Conservation (phyloP, 179 eudicot genomes). For the Silene coronaria region DNA sequence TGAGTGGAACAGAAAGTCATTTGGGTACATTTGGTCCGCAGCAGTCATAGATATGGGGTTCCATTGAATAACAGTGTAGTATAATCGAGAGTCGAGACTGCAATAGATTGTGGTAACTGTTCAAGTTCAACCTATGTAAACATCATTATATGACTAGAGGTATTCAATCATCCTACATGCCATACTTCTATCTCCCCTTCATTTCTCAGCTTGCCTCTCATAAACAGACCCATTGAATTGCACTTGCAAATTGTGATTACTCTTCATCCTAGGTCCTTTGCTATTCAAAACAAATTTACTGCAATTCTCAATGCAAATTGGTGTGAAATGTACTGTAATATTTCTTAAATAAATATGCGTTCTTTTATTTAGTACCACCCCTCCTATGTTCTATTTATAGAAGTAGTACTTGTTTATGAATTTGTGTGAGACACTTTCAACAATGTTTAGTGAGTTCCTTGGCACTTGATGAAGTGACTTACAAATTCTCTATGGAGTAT, state of each 20-base stretch:
- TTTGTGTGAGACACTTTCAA: not conserved
- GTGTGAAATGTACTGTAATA: not conserved
- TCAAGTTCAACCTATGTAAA: constrained; percentile 1
- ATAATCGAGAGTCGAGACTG: not conserved
- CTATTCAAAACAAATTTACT: not conserved
- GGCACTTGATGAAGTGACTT: not conserved
- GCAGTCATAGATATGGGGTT: not conserved
- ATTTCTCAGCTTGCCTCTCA: not conserved
- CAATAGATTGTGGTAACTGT: not conserved
- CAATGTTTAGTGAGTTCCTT: not conserved
- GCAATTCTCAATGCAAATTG: not conserved
- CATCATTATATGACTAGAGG: not conserved
- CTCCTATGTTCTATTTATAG: not conserved
- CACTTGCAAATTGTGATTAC: not conserved
- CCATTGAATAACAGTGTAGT: not conserved
- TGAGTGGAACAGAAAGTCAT: too few relatives aligned
- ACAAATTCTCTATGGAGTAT: not conserved
- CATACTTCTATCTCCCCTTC: not conserved
- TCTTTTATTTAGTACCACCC: not conserved
- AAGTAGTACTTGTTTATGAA: not conserved
- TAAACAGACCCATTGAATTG: not conserved
- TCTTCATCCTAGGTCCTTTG: not conserved
- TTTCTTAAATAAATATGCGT: not conserved
- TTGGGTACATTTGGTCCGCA: too few relatives aligned
- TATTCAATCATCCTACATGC: not conserved